Base-by-base conservation (phyloP, 2,329 filamentous ascomycete genomes). In the Ophiostoma tasmaniense region DNA sequence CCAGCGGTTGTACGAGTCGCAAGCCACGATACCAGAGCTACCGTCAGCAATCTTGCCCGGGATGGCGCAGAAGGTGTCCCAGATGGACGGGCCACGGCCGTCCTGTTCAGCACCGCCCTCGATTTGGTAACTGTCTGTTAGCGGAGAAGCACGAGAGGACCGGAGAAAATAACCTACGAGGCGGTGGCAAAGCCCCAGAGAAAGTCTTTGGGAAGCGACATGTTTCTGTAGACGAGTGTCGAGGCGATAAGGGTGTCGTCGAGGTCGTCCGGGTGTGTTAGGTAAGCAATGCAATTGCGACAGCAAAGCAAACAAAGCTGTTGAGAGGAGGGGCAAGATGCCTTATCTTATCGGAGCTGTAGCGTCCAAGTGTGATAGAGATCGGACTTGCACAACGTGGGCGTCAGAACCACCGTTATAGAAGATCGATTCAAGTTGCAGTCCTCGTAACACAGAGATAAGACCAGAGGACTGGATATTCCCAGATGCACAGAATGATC, bases 31-130 rank as follows among this genome's bases (percentile, higher is more conserved):
- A 67, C 92, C 92, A 61, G 87, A 89, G 73, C 84, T 88, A 70
- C 87, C 89, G 74, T 91, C 90, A 69, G 91, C 91, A 75, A 95
- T 93, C 80, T 95, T 96, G 75, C 91, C 91, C 7, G 90, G 88
- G 68, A 87, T 89, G 72, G 85, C 85, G 80, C 90, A 93, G 81
- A 96, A 96, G n/a, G 86, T 89, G 79, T 96, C 92, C 92, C 92
- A 96, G 78, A 96, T 95, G 71, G 90, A 92, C 68, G 91, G 88
- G 28, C 86, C 90, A 72, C 92, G 90, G 73, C 92, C 92, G 76
- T 94, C 92, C 76, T 89, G 85, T 65, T 89, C 82, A 52, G 84
- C 82, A 65, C 87, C 88, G 70, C 92, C 92, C 81, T 96, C 92
- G 74, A 96, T 90, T 78, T 96, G 92, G 81, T 95, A 96, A 76